These are phyloP conservation scores for Sambucus nigra DNA, from an alignment of 129 eudicot species.

Conservation along the genomic window DNA sequence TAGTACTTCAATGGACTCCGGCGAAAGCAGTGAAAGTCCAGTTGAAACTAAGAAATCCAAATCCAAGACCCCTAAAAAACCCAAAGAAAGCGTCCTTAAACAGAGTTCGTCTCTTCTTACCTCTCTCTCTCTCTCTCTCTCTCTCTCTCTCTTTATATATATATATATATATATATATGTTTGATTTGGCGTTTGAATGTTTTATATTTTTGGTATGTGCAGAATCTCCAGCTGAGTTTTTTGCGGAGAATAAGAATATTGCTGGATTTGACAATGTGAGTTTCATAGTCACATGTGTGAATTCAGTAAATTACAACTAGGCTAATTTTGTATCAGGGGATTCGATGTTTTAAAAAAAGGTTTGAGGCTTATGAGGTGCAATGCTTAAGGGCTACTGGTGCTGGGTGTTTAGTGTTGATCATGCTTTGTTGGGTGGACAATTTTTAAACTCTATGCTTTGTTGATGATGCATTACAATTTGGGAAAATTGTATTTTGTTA, in stretches of 20 bases:
- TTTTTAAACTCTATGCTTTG: too few species aligned
- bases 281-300: slow-evolving; percentile 1
- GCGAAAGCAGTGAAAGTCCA: slow-evolving; percentile 69
- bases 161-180: neutral
- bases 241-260: slow-evolving; percentile 90
- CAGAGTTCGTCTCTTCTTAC: slow-evolving; percentile 53
- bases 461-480: too few species aligned
- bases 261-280: slow-evolving; percentile 97
- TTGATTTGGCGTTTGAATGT: neutral
- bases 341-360: too few species aligned
- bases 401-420: too few species aligned
- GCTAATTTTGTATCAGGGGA: too few species aligned
- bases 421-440: too few species aligned
- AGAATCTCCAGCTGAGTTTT: slow-evolving; percentile 98
- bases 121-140: neutral
- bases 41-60: slow-evolving; percentile 47
- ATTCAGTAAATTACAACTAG: too few species aligned
- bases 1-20: slow-evolving; percentile 52
- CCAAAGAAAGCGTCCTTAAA: slow-evolving; percentile 65
- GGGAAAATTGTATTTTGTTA: too few species aligned
- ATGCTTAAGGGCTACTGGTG: too few species aligned
- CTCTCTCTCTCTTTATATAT: neutral
- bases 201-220: slow-evolving; percentile 11
- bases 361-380: too few species aligned
- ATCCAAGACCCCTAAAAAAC: slow-evolving; percentile 53